Percentiles rank a stretch among this genome's conserved stretches.
These are phyloP conservation scores for Stygiomarasmius scandens DNA, from an alignment of 1,284 basidiomycete species.

Conservation along the genomic window DNA sequence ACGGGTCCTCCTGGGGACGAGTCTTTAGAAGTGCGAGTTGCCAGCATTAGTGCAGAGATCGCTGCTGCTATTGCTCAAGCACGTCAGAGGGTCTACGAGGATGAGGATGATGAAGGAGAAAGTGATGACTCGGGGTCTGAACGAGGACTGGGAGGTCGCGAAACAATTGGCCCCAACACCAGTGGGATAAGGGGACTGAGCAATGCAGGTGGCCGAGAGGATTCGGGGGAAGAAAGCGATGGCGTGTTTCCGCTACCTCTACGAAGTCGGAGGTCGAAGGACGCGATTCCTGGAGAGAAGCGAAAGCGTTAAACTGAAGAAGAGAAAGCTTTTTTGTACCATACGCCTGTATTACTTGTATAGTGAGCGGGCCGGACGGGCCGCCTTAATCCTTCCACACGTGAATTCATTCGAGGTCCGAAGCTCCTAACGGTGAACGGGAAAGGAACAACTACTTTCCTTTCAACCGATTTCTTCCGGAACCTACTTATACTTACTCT, in stretches of 20 bases:
- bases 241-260: slow-evolving; percentile 68
- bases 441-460: slow-evolving; percentile 6
- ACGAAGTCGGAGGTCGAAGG: slow-evolving; percentile 56
- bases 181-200: slow-evolving; percentile 56
- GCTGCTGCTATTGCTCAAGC: slow-evolving; percentile 73
- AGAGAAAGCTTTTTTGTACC: neutral
- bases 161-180: slow-evolving; percentile 56
- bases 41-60: slow-evolving; percentile 73
- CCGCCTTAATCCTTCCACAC: neutral
- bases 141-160: slow-evolving; percentile 47
- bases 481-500: slow-evolving; percentile 4
- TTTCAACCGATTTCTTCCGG: slow-evolving; percentile 14
- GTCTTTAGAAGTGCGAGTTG: slow-evolving; percentile 61
- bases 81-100: slow-evolving; percentile 51
- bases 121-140: slow-evolving; percentile 47
- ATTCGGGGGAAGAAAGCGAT: slow-evolving; percentile 48
- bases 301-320: slow-evolving; percentile 52
- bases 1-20: slow-evolving; percentile 35
- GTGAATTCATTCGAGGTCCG: neutral
- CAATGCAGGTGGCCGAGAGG: slow-evolving; percentile 26
- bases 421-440: neutral
- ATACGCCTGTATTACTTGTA: neutral
- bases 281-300: slow-evolving; percentile 53
- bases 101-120: slow-evolving; percentile 52
- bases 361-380: neutral